Evolutionary conservation across 2,329 filamentous ascomycete species (phyloP).

Genomic region (Pseudogymnoascus sp.): DNA sequence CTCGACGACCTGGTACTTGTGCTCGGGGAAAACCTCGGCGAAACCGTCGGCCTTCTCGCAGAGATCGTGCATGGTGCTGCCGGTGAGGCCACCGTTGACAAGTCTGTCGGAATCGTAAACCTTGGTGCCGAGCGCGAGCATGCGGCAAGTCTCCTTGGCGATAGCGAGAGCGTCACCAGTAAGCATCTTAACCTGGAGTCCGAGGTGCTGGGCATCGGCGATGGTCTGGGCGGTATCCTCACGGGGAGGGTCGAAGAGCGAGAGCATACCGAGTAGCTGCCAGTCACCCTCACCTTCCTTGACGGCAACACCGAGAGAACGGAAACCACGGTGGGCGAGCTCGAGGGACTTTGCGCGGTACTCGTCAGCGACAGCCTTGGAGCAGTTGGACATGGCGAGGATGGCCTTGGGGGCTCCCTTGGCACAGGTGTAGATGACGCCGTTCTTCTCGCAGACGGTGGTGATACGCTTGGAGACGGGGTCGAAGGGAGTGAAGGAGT

Average conservation of each 20-base stretch:
- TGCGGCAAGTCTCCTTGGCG: slow-evolving; percentile 75
- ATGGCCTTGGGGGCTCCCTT: slow-evolving; percentile 74
- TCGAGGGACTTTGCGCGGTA: slow-evolving; percentile 68
- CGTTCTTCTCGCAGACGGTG: slow-evolving; percentile 58
- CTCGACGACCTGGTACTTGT: slow-evolving; percentile 93
- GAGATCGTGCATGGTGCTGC: slow-evolving; percentile 66
- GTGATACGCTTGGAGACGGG: slow-evolving; percentile 75
- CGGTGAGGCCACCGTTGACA: slow-evolving; percentile 66
- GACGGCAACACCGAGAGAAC: slow-evolving; percentile 69
- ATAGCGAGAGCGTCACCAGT: slow-evolving; percentile 75
- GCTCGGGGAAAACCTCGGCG: slow-evolving; percentile 88
- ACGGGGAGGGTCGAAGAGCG: slow-evolving; percentile 74
- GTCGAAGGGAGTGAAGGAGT: slow-evolving; percentile 72
- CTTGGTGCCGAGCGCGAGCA: slow-evolving; percentile 71
- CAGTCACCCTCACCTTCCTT: slow-evolving; percentile 68
- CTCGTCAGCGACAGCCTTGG: slow-evolving; percentile 53
- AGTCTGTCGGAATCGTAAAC: slow-evolving; percentile 75
- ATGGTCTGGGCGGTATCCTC: slow-evolving; percentile 74
- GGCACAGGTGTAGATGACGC: slow-evolving; percentile 63
- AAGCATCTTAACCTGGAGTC: slow-evolving; percentile 74
- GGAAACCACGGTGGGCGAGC: slow-evolving; percentile 72
- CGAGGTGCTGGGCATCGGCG: slow-evolving; percentile 65
- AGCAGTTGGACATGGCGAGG: slow-evolving; percentile 60
- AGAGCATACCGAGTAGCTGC: slow-evolving; percentile 68
- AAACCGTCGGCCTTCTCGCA: slow-evolving; percentile 88